A percentile compares a stretch with the other conserved stretches of the same genome.
These are phyloP conservation scores for Xylariomycetidae sp. DNA, from an alignment of 2,329 filamentous ascomycete species.

Conservation along the genomic window DNA sequence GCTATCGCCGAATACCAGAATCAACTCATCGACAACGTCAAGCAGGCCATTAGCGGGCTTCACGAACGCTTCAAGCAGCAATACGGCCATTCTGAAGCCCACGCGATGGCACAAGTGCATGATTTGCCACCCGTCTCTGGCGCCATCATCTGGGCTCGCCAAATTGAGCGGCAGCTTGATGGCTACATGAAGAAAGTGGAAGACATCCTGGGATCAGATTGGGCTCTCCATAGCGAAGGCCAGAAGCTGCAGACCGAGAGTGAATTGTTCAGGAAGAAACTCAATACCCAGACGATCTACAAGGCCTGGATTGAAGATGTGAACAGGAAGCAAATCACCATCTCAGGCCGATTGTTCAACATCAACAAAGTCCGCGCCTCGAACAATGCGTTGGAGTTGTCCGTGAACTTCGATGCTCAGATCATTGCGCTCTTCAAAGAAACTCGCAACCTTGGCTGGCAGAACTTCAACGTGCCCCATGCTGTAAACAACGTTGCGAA, in stretches of 20 bases:
- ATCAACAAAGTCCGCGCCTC: constrained; percentile 85
- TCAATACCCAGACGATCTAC: constrained; percentile 89
- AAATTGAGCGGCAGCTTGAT: constrained; percentile 93
- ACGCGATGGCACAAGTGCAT: constrained; percentile 95
- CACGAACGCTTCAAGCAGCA: constrained; percentile 99
- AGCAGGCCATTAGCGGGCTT: constrained; percentile 85
- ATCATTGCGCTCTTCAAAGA: constrained; percentile 98
- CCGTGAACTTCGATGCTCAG: constrained; percentile 94
- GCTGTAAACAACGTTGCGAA: constrained; percentile 93
- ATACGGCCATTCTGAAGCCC: constrained; percentile 95
- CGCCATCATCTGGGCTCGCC: constrained; percentile 94
- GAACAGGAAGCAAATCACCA: constrained; percentile 79
- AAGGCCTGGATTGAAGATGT: constrained; percentile 94
- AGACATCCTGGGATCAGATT: constrained; percentile 89
- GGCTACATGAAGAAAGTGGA: constrained; percentile 99
- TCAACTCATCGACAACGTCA: constrained; percentile 96
- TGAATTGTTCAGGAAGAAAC: constrained; percentile 89
- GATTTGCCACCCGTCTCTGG: constrained; percentile 94
- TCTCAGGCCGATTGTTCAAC: constrained; percentile 85
- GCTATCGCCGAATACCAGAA: constrained; percentile 98
- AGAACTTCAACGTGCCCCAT: constrained; percentile 90
- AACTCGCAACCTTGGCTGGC: constrained; percentile 91
- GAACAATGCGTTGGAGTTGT: constrained; percentile 80
- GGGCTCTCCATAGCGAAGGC: constrained; percentile 89
- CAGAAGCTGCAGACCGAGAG: constrained; percentile 91